These are phyloP conservation scores for Musa schizocarpa DNA, from an alignment of 176 grass and related monocot genomes.

Conservation along the genomic window DNA sequence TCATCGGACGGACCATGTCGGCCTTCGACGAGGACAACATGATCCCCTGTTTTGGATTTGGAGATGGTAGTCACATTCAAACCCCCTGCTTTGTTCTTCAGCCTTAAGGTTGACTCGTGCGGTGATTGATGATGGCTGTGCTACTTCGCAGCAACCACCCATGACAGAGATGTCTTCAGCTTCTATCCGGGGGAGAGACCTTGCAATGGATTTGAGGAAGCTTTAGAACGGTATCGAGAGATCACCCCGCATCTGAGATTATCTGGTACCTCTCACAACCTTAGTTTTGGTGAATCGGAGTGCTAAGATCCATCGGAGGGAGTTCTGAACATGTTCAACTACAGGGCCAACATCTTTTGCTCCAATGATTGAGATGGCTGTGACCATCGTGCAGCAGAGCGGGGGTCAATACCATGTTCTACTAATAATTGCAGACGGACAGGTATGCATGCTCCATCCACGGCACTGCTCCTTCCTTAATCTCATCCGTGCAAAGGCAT, in stretches of 20 bases:
- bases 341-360: conserved; percentile 46
- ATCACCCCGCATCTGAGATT: conserved; percentile 29
- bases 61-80: conserved; percentile 25
- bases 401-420: conserved; percentile 50
- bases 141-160: conserved; percentile 26
- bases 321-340: background rate
- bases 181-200: conserved; percentile 32
- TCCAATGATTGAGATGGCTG: conserved; percentile 46
- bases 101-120: background rate
- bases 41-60: conserved; percentile 45
- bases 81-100: conserved; percentile 3
- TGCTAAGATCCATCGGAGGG: no score
- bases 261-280: conserved; percentile 14
- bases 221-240: conserved; percentile 31
- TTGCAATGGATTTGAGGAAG: conserved; percentile 33
- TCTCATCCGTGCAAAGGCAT: background rate
- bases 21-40: conserved; percentile 39
- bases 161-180: conserved; percentile 40
- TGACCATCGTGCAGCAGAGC: conserved; percentile 43
- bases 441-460: conserved; percentile 10
- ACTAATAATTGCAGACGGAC: conserved; percentile 49
- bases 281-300: background rate
- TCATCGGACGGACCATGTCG: conserved; percentile 35
- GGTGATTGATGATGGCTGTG: background rate
- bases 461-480: no score